Conservation (phyloP, 352 stramenopile species). For the Globisporangium spinosum region DNA sequence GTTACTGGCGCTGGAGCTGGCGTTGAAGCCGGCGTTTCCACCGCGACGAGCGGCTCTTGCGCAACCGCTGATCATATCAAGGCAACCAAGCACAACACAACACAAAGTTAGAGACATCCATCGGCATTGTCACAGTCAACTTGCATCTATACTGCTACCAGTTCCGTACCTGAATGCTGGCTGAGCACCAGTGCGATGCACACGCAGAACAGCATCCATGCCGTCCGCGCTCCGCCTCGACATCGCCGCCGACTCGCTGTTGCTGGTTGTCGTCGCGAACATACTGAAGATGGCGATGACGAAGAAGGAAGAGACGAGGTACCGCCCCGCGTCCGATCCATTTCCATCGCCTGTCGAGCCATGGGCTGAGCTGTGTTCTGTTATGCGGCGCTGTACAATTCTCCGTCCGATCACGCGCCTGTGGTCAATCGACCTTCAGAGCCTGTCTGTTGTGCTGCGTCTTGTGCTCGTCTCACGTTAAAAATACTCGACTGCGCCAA, state of each 20-base stretch:
- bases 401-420: neutral
- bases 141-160: neutral
- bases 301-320: neutral
- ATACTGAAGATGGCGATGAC: neutral
- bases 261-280: neutral
- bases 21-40: neutral
- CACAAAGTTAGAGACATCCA: neutral
- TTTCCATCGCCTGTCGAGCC: neutral
- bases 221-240: neutral
- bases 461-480: neutral
- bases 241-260: neutral
- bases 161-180: slow-evolving; percentile 1
- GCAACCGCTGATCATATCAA: slow-evolving; percentile 7
- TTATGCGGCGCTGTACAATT: neutral
- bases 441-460: neutral
- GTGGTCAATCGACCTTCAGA: too few species aligned
- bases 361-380: neutral
- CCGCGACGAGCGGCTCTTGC: neutral
- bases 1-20: neutral
- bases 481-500: neutral
- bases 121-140: neutral
- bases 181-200: slow-evolving; percentile 6
- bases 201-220: slow-evolving; percentile 10
- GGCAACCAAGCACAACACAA: neutral
- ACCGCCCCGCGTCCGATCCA: neutral